Percentiles rank a stretch among this genome's conserved stretches.
These are phyloP conservation scores for Aspergillus clavatus DNA, from an alignment of 2,329 filamentous ascomycete genomes.

Conservation along the genomic window DNA sequence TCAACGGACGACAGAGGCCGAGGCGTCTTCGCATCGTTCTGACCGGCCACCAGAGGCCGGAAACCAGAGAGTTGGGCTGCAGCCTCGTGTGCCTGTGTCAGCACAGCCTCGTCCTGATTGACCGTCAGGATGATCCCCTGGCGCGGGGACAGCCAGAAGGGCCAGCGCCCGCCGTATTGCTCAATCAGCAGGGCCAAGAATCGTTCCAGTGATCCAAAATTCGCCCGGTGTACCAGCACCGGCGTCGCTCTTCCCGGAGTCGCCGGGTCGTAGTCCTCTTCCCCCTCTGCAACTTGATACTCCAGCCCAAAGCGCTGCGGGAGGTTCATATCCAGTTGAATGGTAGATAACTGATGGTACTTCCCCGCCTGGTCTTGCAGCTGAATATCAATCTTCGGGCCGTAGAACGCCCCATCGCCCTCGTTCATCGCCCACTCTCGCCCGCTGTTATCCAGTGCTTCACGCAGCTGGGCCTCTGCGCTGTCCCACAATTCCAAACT, in stretches of 20 bases:
- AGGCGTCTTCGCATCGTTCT: slow-evolving; percentile 23
- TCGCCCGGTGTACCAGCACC: slow-evolving; percentile 78
- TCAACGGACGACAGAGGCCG: slow-evolving; percentile 45
- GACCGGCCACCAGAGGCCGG: slow-evolving; percentile 24
- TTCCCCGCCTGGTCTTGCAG: slow-evolving; percentile 75
- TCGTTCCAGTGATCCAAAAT: slow-evolving; percentile 77
- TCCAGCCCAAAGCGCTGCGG: slow-evolving; percentile 74
- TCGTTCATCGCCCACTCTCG: slow-evolving; percentile 69
- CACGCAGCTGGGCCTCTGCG: slow-evolving; percentile 62
- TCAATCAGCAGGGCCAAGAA: slow-evolving; percentile 83
- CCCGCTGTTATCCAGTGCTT: slow-evolving; percentile 59
- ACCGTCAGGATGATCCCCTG: slow-evolving; percentile 72
- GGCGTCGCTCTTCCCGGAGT: slow-evolving; percentile 59
- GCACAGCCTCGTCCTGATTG: slow-evolving; percentile 48
- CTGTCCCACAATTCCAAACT: slow-evolving; percentile 63
- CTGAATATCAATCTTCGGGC: slow-evolving; percentile 86
- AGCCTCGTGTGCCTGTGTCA: slow-evolving; percentile 47
- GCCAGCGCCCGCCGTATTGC: slow-evolving; percentile 73
- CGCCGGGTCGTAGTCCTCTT: slow-evolving; percentile 36
- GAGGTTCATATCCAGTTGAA: slow-evolving; percentile 86
- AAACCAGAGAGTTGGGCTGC: slow-evolving; percentile 48
- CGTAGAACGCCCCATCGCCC: slow-evolving; percentile 85
- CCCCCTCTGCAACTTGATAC: slow-evolving; percentile 55
- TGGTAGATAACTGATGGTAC: slow-evolving; percentile 82
- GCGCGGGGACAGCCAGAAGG: slow-evolving; percentile 81